A percentile compares a stretch with the other conserved stretches of the same genome.
Evolutionary conservation across 257 asterid species (phyloP).

Genomic region (Capsicum chinense): DNA sequence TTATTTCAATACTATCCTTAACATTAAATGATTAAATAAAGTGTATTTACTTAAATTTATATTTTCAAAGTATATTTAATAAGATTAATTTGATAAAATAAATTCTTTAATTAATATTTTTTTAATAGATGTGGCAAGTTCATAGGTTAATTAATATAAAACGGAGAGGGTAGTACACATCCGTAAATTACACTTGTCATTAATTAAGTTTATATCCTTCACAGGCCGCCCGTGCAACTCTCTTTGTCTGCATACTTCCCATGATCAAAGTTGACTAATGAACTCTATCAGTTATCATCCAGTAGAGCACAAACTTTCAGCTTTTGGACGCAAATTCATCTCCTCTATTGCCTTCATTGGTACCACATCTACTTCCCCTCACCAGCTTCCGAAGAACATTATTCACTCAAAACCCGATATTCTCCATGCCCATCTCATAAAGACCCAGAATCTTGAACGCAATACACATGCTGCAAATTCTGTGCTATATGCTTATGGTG

Average conservation of each 20-base stretch:
- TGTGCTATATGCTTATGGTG: slow-evolving; percentile 47
- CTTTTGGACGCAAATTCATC: slow-evolving; percentile 36
- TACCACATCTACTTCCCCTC: slow-evolving; percentile 30
- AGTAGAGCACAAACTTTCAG: slow-evolving; percentile 33
- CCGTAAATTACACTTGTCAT: no score
- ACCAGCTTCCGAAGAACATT: slow-evolving; percentile 19
- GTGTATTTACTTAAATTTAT: no score
- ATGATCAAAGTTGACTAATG: slow-evolving; percentile 42
- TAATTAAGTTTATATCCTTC: not conserved
- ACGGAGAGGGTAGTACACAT: no score
- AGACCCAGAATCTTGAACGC: slow-evolving; percentile 37
- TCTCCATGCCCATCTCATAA: slow-evolving; percentile 54
- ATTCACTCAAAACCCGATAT: slow-evolving; percentile 47
- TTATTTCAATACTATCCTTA: no score
- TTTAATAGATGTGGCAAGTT: no score
- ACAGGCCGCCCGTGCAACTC: slow-evolving; percentile 4
- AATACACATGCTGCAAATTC: slow-evolving; percentile 48
- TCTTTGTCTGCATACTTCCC: not conserved
- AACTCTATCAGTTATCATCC: slow-evolving; percentile 39
- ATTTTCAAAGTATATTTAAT: no score
- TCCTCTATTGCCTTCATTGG: slow-evolving; percentile 41
- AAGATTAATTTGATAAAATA: no score
- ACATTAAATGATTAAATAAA: no score
- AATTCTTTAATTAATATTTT: no score
- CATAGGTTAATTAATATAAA: no score